Evolutionary conservation across 2,329 filamentous ascomycete genomes (phyloP).

Genomic region (Phialophora tarda): DNA sequence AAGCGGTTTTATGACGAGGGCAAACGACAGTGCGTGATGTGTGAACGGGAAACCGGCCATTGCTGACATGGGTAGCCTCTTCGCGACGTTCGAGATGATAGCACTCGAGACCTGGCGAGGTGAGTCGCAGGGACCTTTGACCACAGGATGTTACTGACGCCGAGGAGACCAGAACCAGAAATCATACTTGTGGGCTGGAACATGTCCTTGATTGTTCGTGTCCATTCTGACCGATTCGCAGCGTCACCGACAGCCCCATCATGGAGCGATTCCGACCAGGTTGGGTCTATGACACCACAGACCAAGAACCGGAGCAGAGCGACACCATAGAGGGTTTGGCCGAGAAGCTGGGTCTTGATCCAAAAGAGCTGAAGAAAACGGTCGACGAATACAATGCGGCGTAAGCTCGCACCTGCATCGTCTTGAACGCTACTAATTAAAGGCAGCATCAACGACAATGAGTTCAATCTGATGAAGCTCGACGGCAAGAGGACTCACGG

Average conservation of each 20-base stretch:
- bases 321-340: constrained; percentile 50
- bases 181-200: constrained; percentile 44
- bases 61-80: constrained; percentile 40
- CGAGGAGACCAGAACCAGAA: constrained; percentile 47
- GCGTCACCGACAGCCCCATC: constrained; percentile 49
- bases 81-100: constrained; percentile 53
- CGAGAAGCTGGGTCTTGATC: constrained; percentile 47
- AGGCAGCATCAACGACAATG: constrained; percentile 44
- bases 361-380: constrained; percentile 47
- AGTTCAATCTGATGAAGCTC: constrained; percentile 51
- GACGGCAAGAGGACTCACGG: constrained; percentile 46
- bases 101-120: constrained; percentile 48
- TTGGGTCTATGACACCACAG: constrained; percentile 53
- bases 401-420: constrained; percentile 5
- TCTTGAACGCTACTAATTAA: neutral
- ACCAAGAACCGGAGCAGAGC: constrained; percentile 49
- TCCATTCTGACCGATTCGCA: constrained; percentile 3
- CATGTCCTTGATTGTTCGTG: neutral
- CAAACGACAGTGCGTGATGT: constrained; percentile 41
- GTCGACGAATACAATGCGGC: constrained; percentile 50
- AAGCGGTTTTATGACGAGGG: constrained; percentile 50
- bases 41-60: neutral
- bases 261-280: constrained; percentile 51
- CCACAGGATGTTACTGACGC: neutral
- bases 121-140: constrained; percentile 1